Base-by-base conservation (phyloP, 139 green algal species). In the Chlorella sp. region DNA sequence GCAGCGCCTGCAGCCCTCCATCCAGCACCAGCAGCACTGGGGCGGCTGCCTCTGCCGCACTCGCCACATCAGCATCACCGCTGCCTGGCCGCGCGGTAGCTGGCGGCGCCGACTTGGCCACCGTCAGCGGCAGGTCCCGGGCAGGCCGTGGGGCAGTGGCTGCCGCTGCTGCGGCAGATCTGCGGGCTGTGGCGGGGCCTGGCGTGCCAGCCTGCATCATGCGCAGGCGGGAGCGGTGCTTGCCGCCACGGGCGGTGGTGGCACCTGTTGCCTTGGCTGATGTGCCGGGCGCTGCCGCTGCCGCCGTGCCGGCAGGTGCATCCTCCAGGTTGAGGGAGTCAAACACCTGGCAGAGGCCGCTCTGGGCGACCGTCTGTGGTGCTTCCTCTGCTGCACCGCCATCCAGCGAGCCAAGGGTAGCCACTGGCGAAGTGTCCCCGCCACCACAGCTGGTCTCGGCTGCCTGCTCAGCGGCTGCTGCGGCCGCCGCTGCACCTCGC, bases 1-100 rank as follows among this genome's bases (percentile, higher is more conserved):
- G 93, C 62, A 98, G 84, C 20, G 76, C 86, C 74, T 97, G 94
- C 86, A 96, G 82, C 12, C 47, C 21, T 3, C 47, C 63, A 67
- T 93, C 89, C 55, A 96, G 87, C 30, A 95, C 67, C 44, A 96
- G 86, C 67, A 96, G 74, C 75, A 95, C 87, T 15, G 90, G 86
- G 2, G 56, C 41, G 28, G 79, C 32, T 23, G 34, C 70, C 76
- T 82, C 64, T 55, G 56, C 39, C 32, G 39, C 64, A 18, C 47
- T n/a, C 15, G 44, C 51, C 81, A 47, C 34, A 34, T 26, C 28
- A 26, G 44, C 83, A 9, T 15, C 51, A 17, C 47, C 28, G 51
- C 72, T 60, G 34, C 28, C 25, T 17, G 30, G 74, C 28, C 84
- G 36, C 3, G 51, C 38, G 0, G 36, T 38, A 1, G 75, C 47